Conservation (phyloP, 495 filamentous ascomycete species). For the Talaromyces adpressus region DNA sequence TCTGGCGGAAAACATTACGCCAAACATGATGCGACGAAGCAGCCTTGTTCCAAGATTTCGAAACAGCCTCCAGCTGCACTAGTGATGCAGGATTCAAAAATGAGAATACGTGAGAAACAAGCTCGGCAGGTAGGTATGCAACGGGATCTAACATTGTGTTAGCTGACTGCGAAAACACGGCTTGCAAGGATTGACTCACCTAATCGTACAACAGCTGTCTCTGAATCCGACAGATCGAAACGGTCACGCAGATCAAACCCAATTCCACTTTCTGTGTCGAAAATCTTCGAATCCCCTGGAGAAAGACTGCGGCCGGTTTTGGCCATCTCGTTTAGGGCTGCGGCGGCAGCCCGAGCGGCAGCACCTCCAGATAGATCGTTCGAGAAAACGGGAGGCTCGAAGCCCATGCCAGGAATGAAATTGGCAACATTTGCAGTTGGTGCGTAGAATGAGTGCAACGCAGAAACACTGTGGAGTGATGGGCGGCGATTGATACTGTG, state of each 20-base stretch:
- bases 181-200: slow-evolving; percentile 24
- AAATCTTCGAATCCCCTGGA: slow-evolving; percentile 21
- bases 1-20: slow-evolving; percentile 66
- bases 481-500: slow-evolving; percentile 31
- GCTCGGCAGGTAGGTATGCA: slow-evolving; percentile 58
- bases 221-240: slow-evolving; percentile 35
- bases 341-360: slow-evolving; percentile 63
- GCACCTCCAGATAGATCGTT: slow-evolving; percentile 50
- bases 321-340: slow-evolving; percentile 57
- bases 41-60: slow-evolving; percentile 52
- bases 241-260: slow-evolving; percentile 60
- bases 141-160: slow-evolving; percentile 54
- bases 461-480: slow-evolving; percentile 34
- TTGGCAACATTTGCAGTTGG: slow-evolving; percentile 22
- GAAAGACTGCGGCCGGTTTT: slow-evolving; percentile 29
- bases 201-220: slow-evolving; percentile 31
- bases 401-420: slow-evolving; percentile 32
- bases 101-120: slow-evolving; percentile 64
- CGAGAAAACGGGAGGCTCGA: slow-evolving; percentile 33
- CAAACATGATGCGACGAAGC: slow-evolving; percentile 64
- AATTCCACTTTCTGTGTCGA: slow-evolving; percentile 68
- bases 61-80: slow-evolving; percentile 54
- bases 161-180: slow-evolving; percentile 21
- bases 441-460: slow-evolving; percentile 30
- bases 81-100: slow-evolving; percentile 64